Conservation (phyloP, 2,329 filamentous ascomycete species). For the Hymenotorrendiella dingleyae region DNA sequence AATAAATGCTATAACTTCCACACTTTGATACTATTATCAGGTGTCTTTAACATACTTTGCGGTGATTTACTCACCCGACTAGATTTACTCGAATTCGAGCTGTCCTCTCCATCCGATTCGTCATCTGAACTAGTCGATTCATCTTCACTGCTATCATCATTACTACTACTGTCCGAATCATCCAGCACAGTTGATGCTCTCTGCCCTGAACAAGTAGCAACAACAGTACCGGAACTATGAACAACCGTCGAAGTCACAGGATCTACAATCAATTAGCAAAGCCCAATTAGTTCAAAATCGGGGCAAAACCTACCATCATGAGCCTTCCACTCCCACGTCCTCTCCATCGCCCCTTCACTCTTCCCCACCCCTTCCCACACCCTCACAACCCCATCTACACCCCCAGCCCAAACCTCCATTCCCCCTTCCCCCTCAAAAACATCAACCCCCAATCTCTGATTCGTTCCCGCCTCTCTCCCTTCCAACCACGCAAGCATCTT, state of each 20-base stretch:
- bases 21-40: constrained; percentile 41
- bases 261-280: constrained; percentile 16
- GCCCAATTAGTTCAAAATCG: background rate
- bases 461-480: constrained; percentile 44
- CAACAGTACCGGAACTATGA: constrained; percentile 29
- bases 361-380: constrained; percentile 54
- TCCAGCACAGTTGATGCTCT: constrained; percentile 11
- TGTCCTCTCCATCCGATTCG: constrained; percentile 3
- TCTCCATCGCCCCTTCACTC: constrained; percentile 34
- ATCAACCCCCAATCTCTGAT: constrained; percentile 52
- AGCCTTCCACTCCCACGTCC: constrained; percentile 29
- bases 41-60: constrained; percentile 1
- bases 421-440: constrained; percentile 43
- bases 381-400: constrained; percentile 45
- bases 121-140: constrained; percentile 7
- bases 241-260: constrained; percentile 27
- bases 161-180: constrained; percentile 7
- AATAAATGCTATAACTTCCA: constrained; percentile 35
- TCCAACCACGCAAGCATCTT: constrained; percentile 48
- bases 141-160: constrained; percentile 13
- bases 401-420: constrained; percentile 60
- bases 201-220: constrained; percentile 31
- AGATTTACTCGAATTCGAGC: background rate
- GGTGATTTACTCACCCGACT: background rate
- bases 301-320: constrained; percentile 26